Evolutionary conservation across 2,329 filamentous ascomycete genomes (phyloP).

Genomic region (Scedosporium minutisporum): DNA sequence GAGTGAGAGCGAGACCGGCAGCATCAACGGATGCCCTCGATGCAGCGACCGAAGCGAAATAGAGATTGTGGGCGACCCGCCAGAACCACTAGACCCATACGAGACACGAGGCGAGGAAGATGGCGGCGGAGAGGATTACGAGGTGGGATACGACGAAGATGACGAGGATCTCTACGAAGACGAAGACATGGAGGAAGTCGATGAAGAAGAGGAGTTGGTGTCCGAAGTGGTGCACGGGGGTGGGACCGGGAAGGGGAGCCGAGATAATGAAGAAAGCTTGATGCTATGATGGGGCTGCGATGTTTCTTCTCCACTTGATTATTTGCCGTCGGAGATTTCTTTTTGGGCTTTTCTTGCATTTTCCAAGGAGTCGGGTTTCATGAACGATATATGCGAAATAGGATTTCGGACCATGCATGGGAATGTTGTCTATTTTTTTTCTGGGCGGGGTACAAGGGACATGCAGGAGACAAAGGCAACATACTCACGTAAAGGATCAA

Average conservation of each 20-base stretch:
- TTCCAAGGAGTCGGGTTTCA: too few relatives aligned
- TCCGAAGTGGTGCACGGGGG: conserved; percentile 2
- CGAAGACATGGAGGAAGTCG: conserved; percentile 8
- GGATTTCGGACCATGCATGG: too few relatives aligned
- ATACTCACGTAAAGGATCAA: too few relatives aligned
- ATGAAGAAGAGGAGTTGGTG: conserved; percentile 11
- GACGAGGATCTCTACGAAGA: conserved; percentile 11
- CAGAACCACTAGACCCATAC: neutral
- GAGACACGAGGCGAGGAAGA: conserved; percentile 15
- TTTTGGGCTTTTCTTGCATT: too few relatives aligned
- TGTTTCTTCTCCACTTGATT: conserved; percentile 3
- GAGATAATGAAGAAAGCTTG: conserved; percentile 4
- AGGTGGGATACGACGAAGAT: conserved; percentile 17
- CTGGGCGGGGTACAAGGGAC: too few relatives aligned
- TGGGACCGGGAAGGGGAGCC: conserved; percentile 1
- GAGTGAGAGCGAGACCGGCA: conserved; percentile 27
- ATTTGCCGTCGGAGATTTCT: too few relatives aligned
- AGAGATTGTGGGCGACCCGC: conserved; percentile 14
- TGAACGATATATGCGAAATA: too few relatives aligned
- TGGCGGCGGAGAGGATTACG: conserved; percentile 17
- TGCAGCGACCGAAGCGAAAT: conserved; percentile 8
- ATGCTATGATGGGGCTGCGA: conserved; percentile 5
- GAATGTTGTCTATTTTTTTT: too few relatives aligned
- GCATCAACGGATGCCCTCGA: neutral
- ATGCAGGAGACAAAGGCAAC: too few relatives aligned